Evolutionary conservation across 1,284 basidiomycete genomes (phyloP).

Genomic region (Fomitopsis betulina): DNA sequence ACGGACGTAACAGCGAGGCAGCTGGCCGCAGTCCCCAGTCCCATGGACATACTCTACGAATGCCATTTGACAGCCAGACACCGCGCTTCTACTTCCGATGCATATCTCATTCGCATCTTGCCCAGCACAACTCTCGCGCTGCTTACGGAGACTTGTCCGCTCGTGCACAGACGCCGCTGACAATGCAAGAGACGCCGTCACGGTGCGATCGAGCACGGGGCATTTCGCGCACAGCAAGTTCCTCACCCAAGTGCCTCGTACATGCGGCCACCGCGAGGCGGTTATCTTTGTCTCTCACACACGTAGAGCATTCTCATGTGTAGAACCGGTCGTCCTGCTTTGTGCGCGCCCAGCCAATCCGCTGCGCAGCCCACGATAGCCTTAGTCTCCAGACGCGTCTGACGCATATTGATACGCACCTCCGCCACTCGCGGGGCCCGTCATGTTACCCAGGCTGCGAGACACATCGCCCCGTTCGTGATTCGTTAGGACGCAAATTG

Average conservation of each 20-base stretch:
- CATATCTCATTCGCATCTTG: not conserved
- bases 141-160: not conserved
- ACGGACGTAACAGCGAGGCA: not conserved
- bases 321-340: not conserved
- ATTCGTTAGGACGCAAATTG: too few species aligned
- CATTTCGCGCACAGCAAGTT: slow-evolving; percentile 3
- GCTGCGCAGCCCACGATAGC: not conserved
- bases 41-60: not conserved
- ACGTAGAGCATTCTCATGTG: not conserved
- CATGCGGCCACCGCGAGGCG: slow-evolving; percentile 8
- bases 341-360: not conserved
- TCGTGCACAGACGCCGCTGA: not conserved
- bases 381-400: not conserved
- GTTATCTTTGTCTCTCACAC: slow-evolving; percentile 4
- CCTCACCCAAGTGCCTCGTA: not conserved
- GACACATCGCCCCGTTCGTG: not conserved
- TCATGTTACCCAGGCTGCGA: not conserved
- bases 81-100: not conserved
- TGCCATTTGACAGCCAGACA: not conserved
- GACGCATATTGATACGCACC: not conserved
- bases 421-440: not conserved
- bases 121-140: not conserved
- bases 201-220: not conserved
- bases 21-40: not conserved
- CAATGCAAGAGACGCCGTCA: not conserved